Percentiles rank a stretch among this genome's conserved stretches.
These are phyloP conservation scores for Aotearoamyces nothofagi DNA, from an alignment of 2,329 filamentous ascomycete genomes.

Conservation along the genomic window DNA sequence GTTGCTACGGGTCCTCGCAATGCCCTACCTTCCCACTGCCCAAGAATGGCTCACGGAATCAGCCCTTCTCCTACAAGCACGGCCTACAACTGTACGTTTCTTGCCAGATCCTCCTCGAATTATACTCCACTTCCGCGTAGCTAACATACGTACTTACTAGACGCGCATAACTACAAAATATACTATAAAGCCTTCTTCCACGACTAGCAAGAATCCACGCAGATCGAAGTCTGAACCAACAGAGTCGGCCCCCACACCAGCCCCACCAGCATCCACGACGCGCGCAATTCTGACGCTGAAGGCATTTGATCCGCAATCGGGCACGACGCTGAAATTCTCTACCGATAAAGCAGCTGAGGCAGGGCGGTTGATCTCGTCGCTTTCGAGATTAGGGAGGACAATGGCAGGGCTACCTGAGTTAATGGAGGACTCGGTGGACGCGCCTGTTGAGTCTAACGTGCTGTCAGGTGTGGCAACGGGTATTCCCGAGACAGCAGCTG, in stretches of 20 bases:
- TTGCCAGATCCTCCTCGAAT: slow-evolving; percentile 3
- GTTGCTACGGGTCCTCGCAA: no score
- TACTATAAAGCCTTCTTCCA: slow-evolving; percentile 40
- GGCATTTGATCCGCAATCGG: slow-evolving; percentile 72
- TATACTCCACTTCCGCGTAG: neutral
- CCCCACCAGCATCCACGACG: slow-evolving; percentile 17
- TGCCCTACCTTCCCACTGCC: slow-evolving; percentile 70
- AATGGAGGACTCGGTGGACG: slow-evolving; percentile 20
- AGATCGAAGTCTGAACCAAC: slow-evolving; percentile 61
- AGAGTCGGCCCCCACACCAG: slow-evolving; percentile 10
- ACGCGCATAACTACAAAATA: slow-evolving; percentile 90
- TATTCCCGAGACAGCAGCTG: neutral
- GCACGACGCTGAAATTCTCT: slow-evolving; percentile 76
- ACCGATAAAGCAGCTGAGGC: slow-evolving; percentile 89
- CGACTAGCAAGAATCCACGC: slow-evolving; percentile 30
- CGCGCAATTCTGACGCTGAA: slow-evolving; percentile 66
- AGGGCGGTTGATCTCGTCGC: slow-evolving; percentile 56
- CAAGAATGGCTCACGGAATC: slow-evolving; percentile 90
- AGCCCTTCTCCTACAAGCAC: slow-evolving; percentile 67
- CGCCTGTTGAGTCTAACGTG: slow-evolving; percentile 21
- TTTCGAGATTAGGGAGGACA: slow-evolving; percentile 61
- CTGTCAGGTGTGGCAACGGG: slow-evolving; percentile 9
- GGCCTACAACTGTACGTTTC: slow-evolving; percentile 60
- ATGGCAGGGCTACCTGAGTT: slow-evolving; percentile 40
- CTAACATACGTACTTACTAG: slow-evolving; percentile 27